Conservation (phyloP, 805 yeast species). For the Teunomyces gatunensis region DNA sequence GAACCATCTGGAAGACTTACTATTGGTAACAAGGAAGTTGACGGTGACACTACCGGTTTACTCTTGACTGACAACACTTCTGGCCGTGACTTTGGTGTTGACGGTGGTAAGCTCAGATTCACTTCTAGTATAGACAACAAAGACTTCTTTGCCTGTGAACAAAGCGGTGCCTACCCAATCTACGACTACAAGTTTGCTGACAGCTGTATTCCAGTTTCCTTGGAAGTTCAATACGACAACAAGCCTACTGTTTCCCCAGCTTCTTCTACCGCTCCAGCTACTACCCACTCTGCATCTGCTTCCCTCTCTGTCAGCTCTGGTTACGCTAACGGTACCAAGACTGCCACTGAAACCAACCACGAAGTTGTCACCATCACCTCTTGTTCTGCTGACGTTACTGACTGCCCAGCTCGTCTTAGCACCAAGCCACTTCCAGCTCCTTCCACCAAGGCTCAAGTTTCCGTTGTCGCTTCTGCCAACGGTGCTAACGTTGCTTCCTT, state of each 20-base stretch:
- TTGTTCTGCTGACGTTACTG: slow-evolving; percentile 23
- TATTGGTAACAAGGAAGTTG: slow-evolving; percentile 4
- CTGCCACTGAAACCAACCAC: slow-evolving; percentile 21
- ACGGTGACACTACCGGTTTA: slow-evolving; percentile 13
- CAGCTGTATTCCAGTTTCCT: slow-evolving; percentile 20
- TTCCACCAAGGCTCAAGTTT: slow-evolving; percentile 8
- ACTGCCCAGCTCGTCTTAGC: slow-evolving; percentile 24
- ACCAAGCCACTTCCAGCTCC: slow-evolving; percentile 18
- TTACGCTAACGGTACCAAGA: slow-evolving; percentile 13
- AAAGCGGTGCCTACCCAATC: slow-evolving; percentile 15
- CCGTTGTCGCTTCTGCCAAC: slow-evolving; percentile 21
- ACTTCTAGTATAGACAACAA: slow-evolving; percentile 13
- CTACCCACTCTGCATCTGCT: slow-evolving; percentile 6
- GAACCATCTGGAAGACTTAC: slow-evolving; percentile 30
- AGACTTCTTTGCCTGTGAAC: slow-evolving; percentile 25
- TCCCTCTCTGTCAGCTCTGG: slow-evolving; percentile 5
- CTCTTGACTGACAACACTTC: slow-evolving; percentile 14
- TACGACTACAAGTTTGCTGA: slow-evolving; percentile 9
- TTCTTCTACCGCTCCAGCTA: slow-evolving; percentile 8
- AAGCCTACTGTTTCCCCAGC: slow-evolving; percentile 21
- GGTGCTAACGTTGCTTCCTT: slow-evolving; percentile 14
- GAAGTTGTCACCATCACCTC: slow-evolving; percentile 25
- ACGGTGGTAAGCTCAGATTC: slow-evolving; percentile 24
- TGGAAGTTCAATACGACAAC: slow-evolving; percentile 17
- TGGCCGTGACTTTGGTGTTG: slow-evolving; percentile 26